Percentiles rank a stretch among this genome's conserved stretches.
These are phyloP conservation scores for Fusarium tupiense DNA, from an alignment of 2,329 filamentous ascomycete species.

Conservation along the genomic window DNA sequence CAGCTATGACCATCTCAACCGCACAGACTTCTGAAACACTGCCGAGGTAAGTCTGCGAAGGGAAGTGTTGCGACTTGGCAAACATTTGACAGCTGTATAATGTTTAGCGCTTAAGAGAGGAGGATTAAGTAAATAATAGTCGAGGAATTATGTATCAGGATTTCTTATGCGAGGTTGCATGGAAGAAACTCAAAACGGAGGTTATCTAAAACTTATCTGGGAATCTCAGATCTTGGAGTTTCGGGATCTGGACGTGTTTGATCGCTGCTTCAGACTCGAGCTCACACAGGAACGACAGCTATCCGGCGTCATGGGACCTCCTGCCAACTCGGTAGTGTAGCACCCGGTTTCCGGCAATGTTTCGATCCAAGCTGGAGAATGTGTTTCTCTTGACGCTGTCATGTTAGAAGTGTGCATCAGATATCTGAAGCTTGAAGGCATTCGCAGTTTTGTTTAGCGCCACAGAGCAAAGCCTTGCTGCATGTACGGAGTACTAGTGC, in stretches of 20 bases:
- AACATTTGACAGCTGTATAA: constrained; percentile 16
- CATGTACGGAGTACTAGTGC: constrained; percentile 4
- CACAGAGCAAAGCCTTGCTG: not conserved
- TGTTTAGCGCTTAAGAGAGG: constrained; percentile 3
- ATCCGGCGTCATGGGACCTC: constrained; percentile 38
- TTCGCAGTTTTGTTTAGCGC: constrained; percentile 26
- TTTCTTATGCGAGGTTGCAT: not conserved
- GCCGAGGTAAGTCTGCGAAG: constrained; percentile 10
- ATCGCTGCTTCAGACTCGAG: constrained; percentile 38
- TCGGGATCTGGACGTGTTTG: constrained; percentile 35
- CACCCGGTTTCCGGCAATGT: constrained; percentile 24
- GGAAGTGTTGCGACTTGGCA: constrained; percentile 23
- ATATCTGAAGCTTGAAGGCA: constrained; percentile 24
- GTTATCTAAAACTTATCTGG: constrained; percentile 28
- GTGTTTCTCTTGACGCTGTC: constrained; percentile 27
- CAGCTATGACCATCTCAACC: constrained; percentile 5
- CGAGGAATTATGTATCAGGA: not conserved
- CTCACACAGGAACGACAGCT: constrained; percentile 36
- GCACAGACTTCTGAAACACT: constrained; percentile 31
- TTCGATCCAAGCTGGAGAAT: constrained; percentile 15
- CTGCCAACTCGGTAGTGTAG: constrained; percentile 24
- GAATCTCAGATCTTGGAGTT: constrained; percentile 35
- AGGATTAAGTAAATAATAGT: not conserved
- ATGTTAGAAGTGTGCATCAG: constrained; percentile 33
- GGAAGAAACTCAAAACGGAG: constrained; percentile 15